These are phyloP conservation scores for Cladochytrium replicatum DNA, from an alignment of 192 early-diverging fungal genomes.

Conservation along the genomic window DNA sequence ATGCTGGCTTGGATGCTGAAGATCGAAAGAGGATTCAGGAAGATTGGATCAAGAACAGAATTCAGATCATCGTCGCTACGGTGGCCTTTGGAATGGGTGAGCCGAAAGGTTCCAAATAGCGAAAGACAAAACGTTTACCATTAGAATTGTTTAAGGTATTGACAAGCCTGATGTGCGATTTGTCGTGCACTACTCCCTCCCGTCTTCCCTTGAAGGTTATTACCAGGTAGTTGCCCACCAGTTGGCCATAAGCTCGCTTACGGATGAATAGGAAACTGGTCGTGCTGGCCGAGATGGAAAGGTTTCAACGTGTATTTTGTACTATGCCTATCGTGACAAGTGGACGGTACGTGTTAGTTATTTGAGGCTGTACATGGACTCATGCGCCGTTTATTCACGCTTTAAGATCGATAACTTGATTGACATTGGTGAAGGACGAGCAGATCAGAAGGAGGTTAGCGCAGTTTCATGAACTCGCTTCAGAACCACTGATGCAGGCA, in stretches of 20 bases:
- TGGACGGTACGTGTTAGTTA: slow-evolving; percentile 20
- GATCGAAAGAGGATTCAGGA: slow-evolving; percentile 69
- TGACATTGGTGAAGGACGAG: slow-evolving; percentile 66
- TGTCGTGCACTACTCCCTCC: slow-evolving; percentile 86
- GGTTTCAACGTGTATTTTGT: slow-evolving; percentile 72
- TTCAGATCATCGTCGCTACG: slow-evolving; percentile 86
- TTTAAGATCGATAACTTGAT: slow-evolving; percentile 64
- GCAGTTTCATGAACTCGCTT: not conserved
- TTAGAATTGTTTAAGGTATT: slow-evolving; percentile 37
- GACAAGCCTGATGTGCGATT: slow-evolving; percentile 94
- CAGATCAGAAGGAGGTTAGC: slow-evolving; percentile 65
- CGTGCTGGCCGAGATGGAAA: slow-evolving; percentile 90
- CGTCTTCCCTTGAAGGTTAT: slow-evolving; percentile 86
- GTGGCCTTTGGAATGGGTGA: slow-evolving; percentile 95
- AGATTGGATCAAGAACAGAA: slow-evolving; percentile 65
- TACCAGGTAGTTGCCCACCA: slow-evolving; percentile 59
- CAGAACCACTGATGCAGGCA: slow-evolving; percentile 8
- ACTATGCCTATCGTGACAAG: slow-evolving; percentile 70
- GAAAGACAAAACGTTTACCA: not conserved
- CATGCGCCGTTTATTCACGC: slow-evolving; percentile 1
- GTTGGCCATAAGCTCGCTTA: not conserved
- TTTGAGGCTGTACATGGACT: not conserved
- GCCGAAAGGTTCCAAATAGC: slow-evolving; percentile 2
- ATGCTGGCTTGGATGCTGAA: slow-evolving; percentile 73
- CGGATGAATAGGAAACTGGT: slow-evolving; percentile 71